Percentiles rank a stretch among this genome's conserved stretches.
phyloP scores from a whole-genome alignment of 2,329 filamentous ascomycete genomes.

The Paracoccidioides lutzii region DNA sequence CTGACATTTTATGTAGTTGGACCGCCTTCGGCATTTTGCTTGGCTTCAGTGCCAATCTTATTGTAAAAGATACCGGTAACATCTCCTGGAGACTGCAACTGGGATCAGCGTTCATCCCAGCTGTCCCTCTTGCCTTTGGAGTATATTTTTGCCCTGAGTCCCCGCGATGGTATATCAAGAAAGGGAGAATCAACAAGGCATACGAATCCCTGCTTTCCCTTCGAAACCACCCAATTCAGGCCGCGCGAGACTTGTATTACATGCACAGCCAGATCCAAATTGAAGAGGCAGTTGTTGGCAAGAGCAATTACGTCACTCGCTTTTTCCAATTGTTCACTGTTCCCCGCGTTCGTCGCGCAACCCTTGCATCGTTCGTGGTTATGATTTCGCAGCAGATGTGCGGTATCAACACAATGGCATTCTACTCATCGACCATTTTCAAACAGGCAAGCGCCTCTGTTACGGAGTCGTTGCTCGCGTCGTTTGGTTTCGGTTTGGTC shows the following conservation, averaged over 20 bases:
- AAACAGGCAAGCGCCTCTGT: constrained; percentile 42
- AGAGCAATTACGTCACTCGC: constrained; percentile 47
- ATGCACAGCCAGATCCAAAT: constrained; percentile 42
- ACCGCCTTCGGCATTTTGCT: constrained; percentile 53
- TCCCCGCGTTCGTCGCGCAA: constrained; percentile 45
- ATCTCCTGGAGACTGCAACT: constrained; percentile 53
- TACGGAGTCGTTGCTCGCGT: constrained; percentile 47
- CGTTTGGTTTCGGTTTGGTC: constrained; percentile 52
- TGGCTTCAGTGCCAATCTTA: constrained; percentile 53
- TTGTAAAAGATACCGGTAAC: constrained; percentile 45
- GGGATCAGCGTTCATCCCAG: constrained; percentile 52
- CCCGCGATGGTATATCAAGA: constrained; percentile 56
- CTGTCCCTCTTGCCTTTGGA: constrained; percentile 45
- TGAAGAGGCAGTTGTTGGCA: constrained; percentile 29
- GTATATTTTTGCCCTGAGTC: constrained; percentile 53
- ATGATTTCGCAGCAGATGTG: constrained; percentile 71
- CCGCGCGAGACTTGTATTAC: constrained; percentile 50
- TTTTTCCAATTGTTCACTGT: constrained; percentile 42
- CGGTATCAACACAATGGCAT: constrained; percentile 61
- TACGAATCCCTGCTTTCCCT: constrained; percentile 46
- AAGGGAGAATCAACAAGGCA: constrained; percentile 48
- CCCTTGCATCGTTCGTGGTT: constrained; percentile 61
- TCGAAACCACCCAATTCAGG: constrained; percentile 47
- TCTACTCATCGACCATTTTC: constrained; percentile 54
- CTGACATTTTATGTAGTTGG: constrained; percentile 22